Base-by-base conservation (phyloP, 2,329 filamentous ascomycete genomes). In the Dryadomyces sulphureus region DNA sequence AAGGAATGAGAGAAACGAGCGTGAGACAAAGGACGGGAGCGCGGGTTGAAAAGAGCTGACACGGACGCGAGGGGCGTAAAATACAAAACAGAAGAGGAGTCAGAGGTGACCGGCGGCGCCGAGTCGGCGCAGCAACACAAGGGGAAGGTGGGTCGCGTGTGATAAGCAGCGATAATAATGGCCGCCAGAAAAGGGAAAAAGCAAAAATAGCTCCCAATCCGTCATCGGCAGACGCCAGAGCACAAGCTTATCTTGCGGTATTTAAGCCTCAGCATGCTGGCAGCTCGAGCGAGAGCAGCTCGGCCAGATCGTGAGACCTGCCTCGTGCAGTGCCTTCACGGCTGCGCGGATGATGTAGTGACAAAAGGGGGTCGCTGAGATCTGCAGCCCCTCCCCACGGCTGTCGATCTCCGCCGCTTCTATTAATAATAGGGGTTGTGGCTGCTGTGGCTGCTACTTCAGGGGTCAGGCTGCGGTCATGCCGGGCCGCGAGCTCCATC, bases 401-500 rank as follows among this genome's bases (percentile, higher is more conserved):
- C 8, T 19, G 24, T 30, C 21, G 12, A 17, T 11, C 9, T 20
- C 35, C n/a, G n/a, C n/a, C n/a, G n/a, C n/a, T n/a, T n/a, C n/a
- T n/a, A n/a, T n/a, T n/a, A n/a, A n/a, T n/a, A n/a, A n/a, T n/a
- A n/a, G n/a, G n/a, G n/a, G n/a, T n/a, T 12, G 36, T 21, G 7
- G 36, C n/a, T 12, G 17, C 17, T 14, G 11, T 20, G 11, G 36
- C 9, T 3, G 36, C 12, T 20, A 32, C 16, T 32, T 32, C 27
- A 32, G 27, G 27, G 27, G 27, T 32, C 7, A 14, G 4, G 27
- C 16, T 4, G 27, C 4, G 9, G 5, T 45, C 46, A 5, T 45
- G 46, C 21, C 41, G 46, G n/a, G 44, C 43, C 2, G 45, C 41
- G 9, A 49, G 34, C 27, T 45, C 38, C 20, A 49, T 21, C 22